Evolutionary conservation across 2,329 filamentous ascomycete species (phyloP), one percentile per base, ranked within the genome.

Genomic region (Lachnellula suecica): DNA sequence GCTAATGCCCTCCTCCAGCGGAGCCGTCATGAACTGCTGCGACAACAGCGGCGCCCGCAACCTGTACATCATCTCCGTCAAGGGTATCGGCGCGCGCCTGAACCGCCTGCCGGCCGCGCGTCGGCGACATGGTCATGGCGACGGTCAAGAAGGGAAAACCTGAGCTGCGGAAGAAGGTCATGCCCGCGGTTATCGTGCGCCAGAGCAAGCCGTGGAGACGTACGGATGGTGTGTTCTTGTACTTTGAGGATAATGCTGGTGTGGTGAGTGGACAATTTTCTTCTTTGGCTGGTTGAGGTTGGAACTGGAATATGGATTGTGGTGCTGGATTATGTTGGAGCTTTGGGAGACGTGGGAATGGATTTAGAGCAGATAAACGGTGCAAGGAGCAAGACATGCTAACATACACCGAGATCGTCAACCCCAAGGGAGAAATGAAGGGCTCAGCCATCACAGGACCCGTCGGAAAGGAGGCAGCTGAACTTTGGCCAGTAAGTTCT

Each of bases 101-200:
- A 97, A 97, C 87, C 87, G 93, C 76, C 85, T 99, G 72, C 93
- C 93, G 68, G 93, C 94, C 71, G 94, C 94, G 94, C 85, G 93
- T 97, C 70, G 94, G 94, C 71, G 94, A 97, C 84, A 97, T 97
- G 94, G 94, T 97, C 74, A 97, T 99, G 92, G 93, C 93, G 66
- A 97, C 94, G 66, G 94, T 97, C 81, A 97, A 99, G 91, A 97
- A 99, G 90, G 94, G 95, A 81, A 99, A 99, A 91, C 95, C 95
- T 63, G 95, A 99, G 81, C 83, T 99, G 73, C 86, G 95, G 79
- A 99, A 99, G 90, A 99, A 99, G 89, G 94, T 99, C 78, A 96
- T 99, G 91, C 94, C 94, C 68, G 94, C 94, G 72, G 93, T 99
- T 74, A 94, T 99, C 73, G 93, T 97, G 75, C 84, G 94, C 77